Evolutionary conservation across 1,284 basidiomycete species (phyloP).

Genomic region (Uromyces viciae-fabae): DNA sequence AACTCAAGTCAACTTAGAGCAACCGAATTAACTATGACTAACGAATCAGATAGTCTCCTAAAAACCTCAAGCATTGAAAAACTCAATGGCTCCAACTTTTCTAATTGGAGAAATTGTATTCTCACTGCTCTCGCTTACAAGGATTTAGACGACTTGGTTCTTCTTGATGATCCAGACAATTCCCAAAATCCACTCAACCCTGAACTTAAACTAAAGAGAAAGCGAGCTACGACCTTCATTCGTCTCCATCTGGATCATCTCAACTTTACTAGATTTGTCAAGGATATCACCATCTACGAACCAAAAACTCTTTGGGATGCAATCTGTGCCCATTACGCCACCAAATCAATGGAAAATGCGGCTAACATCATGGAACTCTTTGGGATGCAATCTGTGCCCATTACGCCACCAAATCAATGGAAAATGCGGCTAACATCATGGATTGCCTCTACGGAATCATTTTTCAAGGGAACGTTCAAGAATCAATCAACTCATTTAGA

Average conservation of each 20-base stretch:
- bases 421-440: neutral
- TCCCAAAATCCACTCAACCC: too few species aligned
- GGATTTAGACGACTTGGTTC: neutral
- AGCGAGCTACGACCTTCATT: neutral
- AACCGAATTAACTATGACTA: too few species aligned
- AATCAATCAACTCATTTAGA: neutral
- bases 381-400: neutral
- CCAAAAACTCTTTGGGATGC: neutral
- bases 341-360: neutral
- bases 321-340: neutral
- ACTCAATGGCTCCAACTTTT: neutral
- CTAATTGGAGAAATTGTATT: neutral
- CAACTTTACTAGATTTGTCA: neutral
- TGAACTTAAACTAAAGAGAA: neutral
- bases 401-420: neutral
- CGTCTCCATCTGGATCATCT: neutral
- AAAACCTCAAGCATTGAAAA: too few species aligned
- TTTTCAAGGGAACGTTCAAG: too few species aligned
- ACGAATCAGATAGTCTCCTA: too few species aligned
- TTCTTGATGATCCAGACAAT: too few species aligned
- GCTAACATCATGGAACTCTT: neutral
- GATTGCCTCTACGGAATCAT: too few species aligned
- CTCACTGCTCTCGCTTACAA: slow-evolving; percentile 1
- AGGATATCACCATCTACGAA: neutral
- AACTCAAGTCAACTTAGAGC: too few species aligned